Conservation (phyloP, 176 grass and related monocot genomes). For the Carex parvula region DNA sequence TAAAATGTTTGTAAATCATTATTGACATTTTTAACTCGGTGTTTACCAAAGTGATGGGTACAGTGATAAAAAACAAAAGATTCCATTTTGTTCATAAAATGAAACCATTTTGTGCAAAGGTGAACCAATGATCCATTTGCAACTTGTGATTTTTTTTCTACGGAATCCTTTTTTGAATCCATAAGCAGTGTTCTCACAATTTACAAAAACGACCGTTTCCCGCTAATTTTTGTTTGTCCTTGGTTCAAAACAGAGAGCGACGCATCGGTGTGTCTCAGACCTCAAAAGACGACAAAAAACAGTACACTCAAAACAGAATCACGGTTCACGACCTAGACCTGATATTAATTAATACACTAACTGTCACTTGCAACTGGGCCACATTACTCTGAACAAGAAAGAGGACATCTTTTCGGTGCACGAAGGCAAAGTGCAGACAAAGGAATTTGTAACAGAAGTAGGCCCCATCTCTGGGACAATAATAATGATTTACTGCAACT, state of each 20-base stretch:
- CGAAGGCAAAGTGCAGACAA: constrained; percentile 6
- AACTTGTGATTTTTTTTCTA: background rate
- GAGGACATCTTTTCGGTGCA: background rate
- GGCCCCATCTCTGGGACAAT: background rate
- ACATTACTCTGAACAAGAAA: background rate
- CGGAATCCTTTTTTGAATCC: background rate
- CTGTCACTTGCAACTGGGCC: background rate
- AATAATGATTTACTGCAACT: constrained; percentile 30
- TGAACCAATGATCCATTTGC: too few species aligned
- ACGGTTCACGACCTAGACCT: background rate
- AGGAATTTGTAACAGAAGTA: constrained; percentile 8
- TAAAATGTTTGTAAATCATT: background rate
- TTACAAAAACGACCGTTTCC: background rate
- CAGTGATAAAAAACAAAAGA: background rate
- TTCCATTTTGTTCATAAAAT: background rate
- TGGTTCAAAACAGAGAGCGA: constrained; percentile 12
- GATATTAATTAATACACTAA: background rate
- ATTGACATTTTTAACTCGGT: background rate
- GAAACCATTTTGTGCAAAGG: background rate
- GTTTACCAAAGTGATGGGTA: background rate
- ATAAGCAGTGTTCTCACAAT: background rate
- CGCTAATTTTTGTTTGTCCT: background rate
- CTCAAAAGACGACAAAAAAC: constrained; percentile 29
- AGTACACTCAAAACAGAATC: too few species aligned
- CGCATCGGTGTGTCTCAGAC: background rate